Evolutionary conservation across 805 yeast genomes (phyloP), one percentile per base, ranked within the genome.

Genomic region (Huiozyma naganishii): DNA sequence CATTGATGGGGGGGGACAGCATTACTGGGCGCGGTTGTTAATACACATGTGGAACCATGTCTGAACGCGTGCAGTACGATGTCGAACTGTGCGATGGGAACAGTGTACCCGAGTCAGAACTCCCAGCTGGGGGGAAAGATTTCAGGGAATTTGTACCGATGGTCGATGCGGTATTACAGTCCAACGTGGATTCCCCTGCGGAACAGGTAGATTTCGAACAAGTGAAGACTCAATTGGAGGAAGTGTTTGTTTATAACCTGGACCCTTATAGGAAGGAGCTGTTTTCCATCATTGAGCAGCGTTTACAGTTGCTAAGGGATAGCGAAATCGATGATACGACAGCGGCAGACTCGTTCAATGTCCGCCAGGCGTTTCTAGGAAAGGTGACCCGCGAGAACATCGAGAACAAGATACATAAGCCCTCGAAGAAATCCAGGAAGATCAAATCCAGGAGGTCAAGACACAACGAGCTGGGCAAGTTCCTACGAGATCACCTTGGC

Each of bases 161-260:
- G 42, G 17, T 43, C 9, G 45, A 43, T 29, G 32, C 45, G 7
- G 29, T 39, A n/a, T 29, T 43, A 6, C 29, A 30, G 34, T 9
- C 11, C 33, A 9, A 8, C 9, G 28, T 28, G 11, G n/a, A 36
- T 17, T 23, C 17, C 35, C 40, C 38, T 17, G 36, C 44, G 23
- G 17, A 32, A 27, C 35, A 39, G 17, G n/a, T 39, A 27, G 41
- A 46, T 36, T 12, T 37, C 12, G 41, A 43, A 45, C 17, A 43
- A 40, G 32, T 44, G 29, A 86, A 81, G 76, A 86, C 95, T 84
- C 62, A 94, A 85, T 51, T 85, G 83, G 69, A 77, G 34, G 45
- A 43, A 27, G 35, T 30, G 6, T 43, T 43, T 32, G 40, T 10
- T 5, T 36, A 36, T 30, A 9, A 39, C 27, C 83, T 60, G 87